These are phyloP conservation scores for Trypanosoma avium DNA, from an alignment of 208 protist genomes.

Conservation along the genomic window DNA sequence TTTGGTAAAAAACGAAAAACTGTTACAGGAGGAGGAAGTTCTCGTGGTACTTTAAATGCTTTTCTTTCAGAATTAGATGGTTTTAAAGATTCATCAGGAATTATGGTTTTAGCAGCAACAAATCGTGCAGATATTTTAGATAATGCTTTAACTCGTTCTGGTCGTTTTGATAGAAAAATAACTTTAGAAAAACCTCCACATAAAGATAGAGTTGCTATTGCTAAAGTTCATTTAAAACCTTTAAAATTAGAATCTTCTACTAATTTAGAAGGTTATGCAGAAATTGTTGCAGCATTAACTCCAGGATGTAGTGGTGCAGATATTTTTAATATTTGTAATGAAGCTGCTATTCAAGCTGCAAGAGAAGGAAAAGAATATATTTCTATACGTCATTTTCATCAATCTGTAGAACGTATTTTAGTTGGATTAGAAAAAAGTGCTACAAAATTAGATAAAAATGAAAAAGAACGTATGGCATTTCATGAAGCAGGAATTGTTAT, in stretches of 20 bases:
- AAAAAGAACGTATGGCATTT: constrained; percentile 89
- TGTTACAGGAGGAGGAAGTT: constrained; percentile 57
- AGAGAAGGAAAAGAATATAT: constrained; percentile 76
- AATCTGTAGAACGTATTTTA: constrained; percentile 95
- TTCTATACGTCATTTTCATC: constrained; percentile 85
- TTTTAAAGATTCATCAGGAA: constrained; percentile 89
- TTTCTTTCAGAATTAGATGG: constrained; percentile 98
- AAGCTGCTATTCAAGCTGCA: constrained; percentile 96
- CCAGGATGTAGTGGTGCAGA: constrained; percentile 96
- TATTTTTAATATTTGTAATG: constrained; percentile 98
- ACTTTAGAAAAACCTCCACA: constrained; percentile 93
- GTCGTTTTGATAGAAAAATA: constrained; percentile 93
- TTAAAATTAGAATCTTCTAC: constrained; percentile 73
- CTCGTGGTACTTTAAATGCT: constrained; percentile 96
- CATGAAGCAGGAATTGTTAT: constrained; percentile 94
- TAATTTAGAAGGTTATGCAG: constrained; percentile 45
- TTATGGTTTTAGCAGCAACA: constrained; percentile 98
- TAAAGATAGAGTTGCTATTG: constrained; percentile 94
- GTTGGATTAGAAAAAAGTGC: constrained; percentile 95
- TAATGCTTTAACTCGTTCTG: constrained; percentile 95
- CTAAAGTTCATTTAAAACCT: constrained; percentile 89
- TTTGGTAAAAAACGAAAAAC: constrained; percentile 85
- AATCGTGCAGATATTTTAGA: constrained; percentile 98
- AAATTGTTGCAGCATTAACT: constrained; percentile 80
- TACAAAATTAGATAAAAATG: constrained; percentile 62